Conservation (phyloP, 139 green algal species). For the Chlamydomonas schloesseri region DNA sequence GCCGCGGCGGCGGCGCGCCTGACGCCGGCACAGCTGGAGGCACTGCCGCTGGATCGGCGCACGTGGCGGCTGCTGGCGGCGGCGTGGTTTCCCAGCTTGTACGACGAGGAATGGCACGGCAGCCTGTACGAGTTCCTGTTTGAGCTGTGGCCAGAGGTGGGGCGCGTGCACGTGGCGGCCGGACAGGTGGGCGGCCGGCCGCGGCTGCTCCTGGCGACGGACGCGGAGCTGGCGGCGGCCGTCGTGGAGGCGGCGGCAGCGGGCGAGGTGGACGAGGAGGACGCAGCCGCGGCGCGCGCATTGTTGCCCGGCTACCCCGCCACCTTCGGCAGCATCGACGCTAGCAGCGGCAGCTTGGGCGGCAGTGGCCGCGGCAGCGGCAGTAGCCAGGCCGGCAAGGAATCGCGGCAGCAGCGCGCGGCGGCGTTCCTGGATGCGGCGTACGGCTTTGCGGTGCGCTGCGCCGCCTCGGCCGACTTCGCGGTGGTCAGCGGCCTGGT, state of each 20-base stretch:
- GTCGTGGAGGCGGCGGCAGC: neutral
- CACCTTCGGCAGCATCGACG: neutral
- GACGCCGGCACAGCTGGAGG: neutral
- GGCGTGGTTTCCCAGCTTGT: slow-evolving; percentile 34
- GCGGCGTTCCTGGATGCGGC: neutral
- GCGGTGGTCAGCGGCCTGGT: neutral
- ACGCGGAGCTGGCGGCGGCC: slow-evolving; percentile 6
- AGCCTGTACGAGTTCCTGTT: slow-evolving; percentile 51
- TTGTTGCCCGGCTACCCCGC: too few relatives aligned
- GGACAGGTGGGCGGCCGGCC: neutral
- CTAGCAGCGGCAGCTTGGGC: too few relatives aligned
- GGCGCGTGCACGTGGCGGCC: slow-evolving; percentile 16
- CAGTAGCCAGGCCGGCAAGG: neutral
- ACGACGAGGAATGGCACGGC: slow-evolving; percentile 51
- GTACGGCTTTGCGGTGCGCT: neutral
- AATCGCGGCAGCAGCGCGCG: neutral
- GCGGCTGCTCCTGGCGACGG: slow-evolving; percentile 14
- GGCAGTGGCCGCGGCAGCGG: neutral
- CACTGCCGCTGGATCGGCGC: slow-evolving; percentile 6
- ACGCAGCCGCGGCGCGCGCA: too few relatives aligned
- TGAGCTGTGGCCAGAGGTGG: slow-evolving; percentile 48
- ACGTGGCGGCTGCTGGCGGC: slow-evolving; percentile 33
- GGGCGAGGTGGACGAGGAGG: neutral
- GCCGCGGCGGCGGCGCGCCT: neutral
- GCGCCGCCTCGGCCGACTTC: neutral